A percentile compares a stretch with the other conserved stretches of the same genome.
phyloP scores from a whole-genome alignment of 305 asterid species.

The Solanum hybrid region DNA sequence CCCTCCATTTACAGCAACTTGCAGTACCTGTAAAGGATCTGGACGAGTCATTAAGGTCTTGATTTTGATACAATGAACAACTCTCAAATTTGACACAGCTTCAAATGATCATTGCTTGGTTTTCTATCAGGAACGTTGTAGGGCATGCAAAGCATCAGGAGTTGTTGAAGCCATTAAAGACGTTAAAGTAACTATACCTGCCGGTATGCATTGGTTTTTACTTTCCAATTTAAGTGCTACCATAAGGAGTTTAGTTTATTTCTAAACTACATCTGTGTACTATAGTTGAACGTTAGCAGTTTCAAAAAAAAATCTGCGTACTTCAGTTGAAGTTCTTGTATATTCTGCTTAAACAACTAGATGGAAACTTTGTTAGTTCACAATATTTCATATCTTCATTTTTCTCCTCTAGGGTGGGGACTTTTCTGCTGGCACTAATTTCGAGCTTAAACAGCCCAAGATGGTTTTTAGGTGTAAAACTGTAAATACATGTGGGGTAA shows the following conservation, averaged over 20 bases:
- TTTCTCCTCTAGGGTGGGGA: neutral
- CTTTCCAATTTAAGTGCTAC: neutral
- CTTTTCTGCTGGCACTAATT: neutral
- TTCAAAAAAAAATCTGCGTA: neutral
- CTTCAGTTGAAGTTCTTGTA: neutral
- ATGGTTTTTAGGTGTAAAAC: neutral
- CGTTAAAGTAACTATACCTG: constrained; percentile 69
- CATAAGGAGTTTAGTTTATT: neutral
- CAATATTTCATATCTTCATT: neutral
- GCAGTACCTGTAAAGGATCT: constrained; percentile 66
- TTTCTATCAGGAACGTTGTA: constrained; percentile 48
- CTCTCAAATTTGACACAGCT: constrained; percentile 3
- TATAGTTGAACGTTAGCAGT: neutral
- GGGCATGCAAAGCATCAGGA: constrained; percentile 69
- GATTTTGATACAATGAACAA: constrained; percentile 10
- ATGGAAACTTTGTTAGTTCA: neutral
- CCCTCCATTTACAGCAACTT: constrained; percentile 73
- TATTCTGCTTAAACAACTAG: neutral
- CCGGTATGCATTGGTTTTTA: constrained; percentile 43
- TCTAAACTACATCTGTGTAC: neutral
- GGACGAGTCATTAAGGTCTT: constrained; percentile 69
- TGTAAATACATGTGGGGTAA: neutral
- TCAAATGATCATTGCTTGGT: neutral
- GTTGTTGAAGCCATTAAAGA: constrained; percentile 59
- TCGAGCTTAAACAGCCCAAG: neutral